Evolutionary conservation across 805 yeast genomes (phyloP).

Genomic region (Ogataea nonfermentans): DNA sequence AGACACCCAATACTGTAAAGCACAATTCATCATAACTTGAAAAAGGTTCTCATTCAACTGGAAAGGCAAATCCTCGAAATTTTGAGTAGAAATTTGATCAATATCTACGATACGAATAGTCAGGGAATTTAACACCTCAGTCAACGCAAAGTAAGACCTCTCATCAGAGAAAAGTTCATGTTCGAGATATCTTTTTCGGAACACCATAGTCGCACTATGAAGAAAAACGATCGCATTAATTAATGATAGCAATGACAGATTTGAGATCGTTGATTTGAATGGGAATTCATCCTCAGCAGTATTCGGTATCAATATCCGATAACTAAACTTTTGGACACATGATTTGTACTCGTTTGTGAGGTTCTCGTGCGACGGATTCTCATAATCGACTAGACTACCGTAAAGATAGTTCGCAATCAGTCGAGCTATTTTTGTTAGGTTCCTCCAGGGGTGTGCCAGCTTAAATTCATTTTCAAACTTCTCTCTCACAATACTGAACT

Average conservation of each 20-base stretch:
- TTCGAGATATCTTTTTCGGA: constrained; percentile 61
- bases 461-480: constrained; percentile 28
- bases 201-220: constrained; percentile 54
- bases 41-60: constrained; percentile 52
- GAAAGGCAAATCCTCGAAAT: constrained; percentile 40
- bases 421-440: constrained; percentile 29
- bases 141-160: constrained; percentile 50
- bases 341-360: constrained; percentile 37
- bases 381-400: constrained; percentile 37
- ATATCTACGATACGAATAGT: constrained; percentile 27
- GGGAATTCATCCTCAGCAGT: too few relatives aligned
- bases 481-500: constrained; percentile 41
- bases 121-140: constrained; percentile 35
- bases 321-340: too few relatives aligned
- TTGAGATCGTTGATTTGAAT: constrained; percentile 36
- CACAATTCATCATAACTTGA: constrained; percentile 53
- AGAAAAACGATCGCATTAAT: constrained; percentile 55
- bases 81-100: constrained; percentile 32
- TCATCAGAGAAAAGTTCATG: constrained; percentile 61
- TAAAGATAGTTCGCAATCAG: constrained; percentile 38
- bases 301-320: too few relatives aligned
- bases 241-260: constrained; percentile 49
- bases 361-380: constrained; percentile 39
- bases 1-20: constrained; percentile 63
- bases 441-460: constrained; percentile 14